Evolutionary conservation across 106 monocot species (phyloP), one percentile per base, ranked within the genome.

Genomic region (Apostasia shenzhenica): DNA sequence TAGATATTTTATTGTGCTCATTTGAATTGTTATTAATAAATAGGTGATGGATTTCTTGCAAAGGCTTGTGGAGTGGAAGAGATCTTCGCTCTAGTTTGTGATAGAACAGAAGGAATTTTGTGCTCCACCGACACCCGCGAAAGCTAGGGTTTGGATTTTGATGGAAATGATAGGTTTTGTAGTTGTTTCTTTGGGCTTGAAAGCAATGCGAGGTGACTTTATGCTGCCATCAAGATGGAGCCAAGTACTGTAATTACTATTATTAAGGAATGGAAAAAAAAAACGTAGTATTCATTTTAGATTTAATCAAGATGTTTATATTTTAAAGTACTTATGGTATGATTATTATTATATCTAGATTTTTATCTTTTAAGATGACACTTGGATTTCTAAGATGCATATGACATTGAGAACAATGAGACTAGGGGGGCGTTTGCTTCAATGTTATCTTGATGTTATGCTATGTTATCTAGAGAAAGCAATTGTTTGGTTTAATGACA

Each of bases 21-120:
- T 43, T 45, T 67, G 52, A 59, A 46, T 63, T 52, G 37, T 41
- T 46, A 41, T 38, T 50, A n/a, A 49, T 67, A 0, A 11, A 12
- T 67, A 84, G 84, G 84, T 85, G 0, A 85, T 81, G 85, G 77
- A 81, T 48, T 85, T 85, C 57, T 59, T 85, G 26, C 71, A 66
- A 38, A 68, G 74, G 42, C 75, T 85, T 7, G 85, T 85, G 60
- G 75, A 81, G 47, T 85, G 81, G 85, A 81, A 85, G 78, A 63
- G 73, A 55, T 55, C 13, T 37, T 67, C 76, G 38, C 14, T 44
- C 2, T 55, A 48, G 67, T n/a, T 67, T 59, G 53, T 38, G 52
- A 4, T 52, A 6, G 52, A 4, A 6, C 52, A 10, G 7, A 52
- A 10, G 7, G 52, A 52, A 52, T 8, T 49, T 5, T 26, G 2